Evolutionary conservation across 179 eudicot genomes (phyloP).

Genomic region (Heliamphora pulchella): DNA sequence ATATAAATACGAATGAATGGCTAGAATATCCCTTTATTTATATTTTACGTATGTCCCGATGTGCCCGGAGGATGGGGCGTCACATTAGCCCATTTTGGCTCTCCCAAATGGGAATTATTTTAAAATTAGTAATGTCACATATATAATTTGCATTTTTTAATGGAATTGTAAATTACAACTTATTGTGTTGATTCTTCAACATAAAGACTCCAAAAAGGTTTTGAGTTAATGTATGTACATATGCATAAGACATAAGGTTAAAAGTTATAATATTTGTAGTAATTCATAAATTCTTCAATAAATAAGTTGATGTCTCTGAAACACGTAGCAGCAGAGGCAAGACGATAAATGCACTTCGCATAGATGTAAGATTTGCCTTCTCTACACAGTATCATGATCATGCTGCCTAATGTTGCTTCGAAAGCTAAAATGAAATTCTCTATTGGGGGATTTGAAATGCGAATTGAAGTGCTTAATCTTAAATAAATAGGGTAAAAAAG

Average conservation of each 20-base stretch:
- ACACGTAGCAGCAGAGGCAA: neutral
- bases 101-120: neutral
- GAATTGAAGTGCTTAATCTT: neutral
- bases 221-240: neutral
- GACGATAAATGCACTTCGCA: neutral
- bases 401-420: too few relatives aligned
- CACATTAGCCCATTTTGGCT: too few relatives aligned
- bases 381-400: too few relatives aligned
- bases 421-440: constrained; percentile 28
- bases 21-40: too few relatives aligned
- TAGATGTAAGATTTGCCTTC: neutral
- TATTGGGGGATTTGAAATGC: constrained; percentile 23
- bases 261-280: neutral
- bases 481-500: neutral
- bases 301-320: neutral
- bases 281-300: neutral
- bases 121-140: neutral
- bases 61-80: too few relatives aligned
- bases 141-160: neutral
- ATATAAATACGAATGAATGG: too few relatives aligned
- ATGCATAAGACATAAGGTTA: neutral
- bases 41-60: too few relatives aligned
- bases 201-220: neutral
- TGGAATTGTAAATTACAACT: neutral
- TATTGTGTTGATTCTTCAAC: neutral